Evolutionary conservation across 2,329 filamentous ascomycete species (phyloP), one percentile per base, ranked within the genome.

Genomic region (Drechslerella dactyloides): DNA sequence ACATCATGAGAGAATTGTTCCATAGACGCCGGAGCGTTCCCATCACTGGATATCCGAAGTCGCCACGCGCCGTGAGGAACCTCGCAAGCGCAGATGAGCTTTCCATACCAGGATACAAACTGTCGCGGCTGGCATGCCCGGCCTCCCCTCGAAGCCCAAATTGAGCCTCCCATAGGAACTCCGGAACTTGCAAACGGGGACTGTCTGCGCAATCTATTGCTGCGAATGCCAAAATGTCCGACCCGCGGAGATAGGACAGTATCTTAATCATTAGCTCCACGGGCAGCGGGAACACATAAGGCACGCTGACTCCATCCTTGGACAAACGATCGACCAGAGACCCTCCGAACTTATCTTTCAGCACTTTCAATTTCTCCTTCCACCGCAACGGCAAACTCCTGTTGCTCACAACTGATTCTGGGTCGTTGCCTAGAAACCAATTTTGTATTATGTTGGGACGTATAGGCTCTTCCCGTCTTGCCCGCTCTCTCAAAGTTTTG

Each of bases 161-260:
- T 42, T 55, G 23, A 8, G 42, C 44, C 40, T 60, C 59, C 66
- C 59, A 70, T 10, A 60, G 5, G 11, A n/a, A n/a, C 19, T 64
- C 66, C 15, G 58, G 65, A 11, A 70, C 48, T 27, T 30, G n/a
- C 10, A 70, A 30, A 30, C 65, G 37, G 11, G 33, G 46, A 15
- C 23, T 15, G 37, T 30, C 46, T 40, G 27, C 50, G 37, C 23
- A 62, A n/a, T 46, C 37, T 10, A 23, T 11, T 13, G 15, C 10
- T 17, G 8, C 37, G 2, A 64, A 51, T 13, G 24, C 37, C 5
- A 50, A 13, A 6, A 64, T 24, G 13, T 56, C 40, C 11, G 52
- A 48, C 4, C 40, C 51, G 23, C 35, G 11, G 5, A 64, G 24
- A 40, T 37, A 64, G 2, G 60, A 64, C 24, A 64, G 23, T 1